Evolutionary conservation across 140 eudicot species (phyloP).

Genomic region (Erigeron philadelphicus): DNA sequence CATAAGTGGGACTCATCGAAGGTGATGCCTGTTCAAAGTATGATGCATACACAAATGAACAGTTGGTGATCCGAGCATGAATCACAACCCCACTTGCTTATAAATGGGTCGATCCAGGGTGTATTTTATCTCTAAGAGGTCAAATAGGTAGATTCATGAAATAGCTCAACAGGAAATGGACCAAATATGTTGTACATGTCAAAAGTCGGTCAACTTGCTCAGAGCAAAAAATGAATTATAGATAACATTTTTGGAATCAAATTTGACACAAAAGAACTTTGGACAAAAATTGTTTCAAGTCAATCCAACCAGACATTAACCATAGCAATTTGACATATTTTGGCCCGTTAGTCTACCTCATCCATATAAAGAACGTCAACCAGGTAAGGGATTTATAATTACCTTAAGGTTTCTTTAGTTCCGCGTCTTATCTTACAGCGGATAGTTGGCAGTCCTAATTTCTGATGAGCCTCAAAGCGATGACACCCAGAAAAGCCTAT

Average conservation of each 20-base stretch:
- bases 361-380: background rate
- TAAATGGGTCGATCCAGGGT: background rate
- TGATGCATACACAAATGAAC: background rate
- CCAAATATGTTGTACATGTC: background rate
- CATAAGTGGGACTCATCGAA: slow-evolving; percentile 41
- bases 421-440: slow-evolving; percentile 96
- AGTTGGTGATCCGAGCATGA: background rate
- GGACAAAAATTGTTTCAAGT: background rate
- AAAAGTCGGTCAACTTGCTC: background rate
- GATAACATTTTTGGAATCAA: no score
- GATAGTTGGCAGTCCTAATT: slow-evolving; percentile 85
- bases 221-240: background rate
- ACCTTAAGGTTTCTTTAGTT: slow-evolving; percentile 97
- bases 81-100: background rate
- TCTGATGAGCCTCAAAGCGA: slow-evolving; percentile 96
- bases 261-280: background rate
- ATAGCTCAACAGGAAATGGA: background rate
- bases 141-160: background rate
- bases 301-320: background rate
- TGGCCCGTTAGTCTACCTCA: background rate
- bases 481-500: slow-evolving; percentile 98
- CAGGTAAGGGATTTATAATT: background rate
- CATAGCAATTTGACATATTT: no score
- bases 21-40: slow-evolving; percentile 60
- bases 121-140: background rate